Percentiles rank a stretch among this genome's conserved stretches.
Conservation (phyloP, 2,329 filamentous ascomycete genomes). For the Colletotrichum camelliae region DNA sequence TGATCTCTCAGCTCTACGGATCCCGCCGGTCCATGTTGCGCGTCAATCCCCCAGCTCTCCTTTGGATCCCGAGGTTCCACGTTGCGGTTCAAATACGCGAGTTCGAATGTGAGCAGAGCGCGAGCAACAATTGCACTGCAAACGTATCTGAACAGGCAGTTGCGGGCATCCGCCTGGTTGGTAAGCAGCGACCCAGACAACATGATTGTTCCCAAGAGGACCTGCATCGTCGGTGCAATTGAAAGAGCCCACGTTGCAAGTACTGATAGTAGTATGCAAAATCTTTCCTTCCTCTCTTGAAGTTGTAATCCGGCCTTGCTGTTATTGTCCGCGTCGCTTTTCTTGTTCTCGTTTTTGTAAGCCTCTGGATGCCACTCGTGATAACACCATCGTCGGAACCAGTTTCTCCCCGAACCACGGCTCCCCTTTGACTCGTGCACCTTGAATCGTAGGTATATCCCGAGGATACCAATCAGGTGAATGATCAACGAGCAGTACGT, state of each 20-base stretch:
- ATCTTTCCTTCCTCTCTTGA: no score
- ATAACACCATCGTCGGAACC: not conserved
- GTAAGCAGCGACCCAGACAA: not conserved
- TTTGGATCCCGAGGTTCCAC: no score
- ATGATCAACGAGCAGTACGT: not conserved
- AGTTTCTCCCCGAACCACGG: not conserved
- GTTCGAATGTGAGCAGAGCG: not conserved
- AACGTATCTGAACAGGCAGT: not conserved
- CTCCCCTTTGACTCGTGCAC: not conserved
- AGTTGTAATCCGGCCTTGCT: no score
- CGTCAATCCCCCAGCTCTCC: no score
- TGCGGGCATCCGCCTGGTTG: not conserved
- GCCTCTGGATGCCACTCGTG: not conserved
- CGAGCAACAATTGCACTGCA: not conserved
- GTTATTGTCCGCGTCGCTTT: no score
- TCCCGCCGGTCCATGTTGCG: no score
- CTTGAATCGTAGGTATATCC: not conserved
- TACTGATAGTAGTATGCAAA: not conserved
- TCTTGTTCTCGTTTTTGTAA: not conserved
- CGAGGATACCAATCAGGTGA: not conserved
- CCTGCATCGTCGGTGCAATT: not conserved
- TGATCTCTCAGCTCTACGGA: no score
- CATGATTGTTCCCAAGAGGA: not conserved
- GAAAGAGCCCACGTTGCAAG: not conserved
- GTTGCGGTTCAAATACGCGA: not conserved